Evolutionary conservation across 23 red algal species (phyloP), one percentile per base, ranked within the genome.

Genomic region (Gracilaria caudata): DNA sequence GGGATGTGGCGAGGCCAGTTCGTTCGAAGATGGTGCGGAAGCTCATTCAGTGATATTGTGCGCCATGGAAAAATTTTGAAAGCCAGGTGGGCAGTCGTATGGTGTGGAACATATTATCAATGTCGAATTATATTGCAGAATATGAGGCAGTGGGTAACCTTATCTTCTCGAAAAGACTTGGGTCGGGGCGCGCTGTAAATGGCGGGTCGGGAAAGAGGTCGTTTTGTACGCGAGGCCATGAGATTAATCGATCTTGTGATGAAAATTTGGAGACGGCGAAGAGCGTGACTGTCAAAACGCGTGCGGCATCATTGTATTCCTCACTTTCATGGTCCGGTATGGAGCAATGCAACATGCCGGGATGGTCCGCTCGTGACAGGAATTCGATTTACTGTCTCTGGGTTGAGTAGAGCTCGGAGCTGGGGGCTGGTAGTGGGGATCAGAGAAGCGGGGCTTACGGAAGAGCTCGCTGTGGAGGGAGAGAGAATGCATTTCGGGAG

Each of bases 21-120:
- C 20, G 5, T 29, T 16, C 10, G 21, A n/a, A 73, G 34, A 10
- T 29, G 34, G 28, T 34, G 4, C 33, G 68, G 34, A 4, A n/a
- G 68, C 4, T 73, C 11, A 4, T n/a, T 32, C 7, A 73, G 28
- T 6, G 28, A 9, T 32, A 81, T 51, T 14, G 46, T 25, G 21
- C 17, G 35, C 47, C 47, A 5, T 46, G 78, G 54, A 81, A 81
- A 28, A 81, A 51, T 17, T 16, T 10, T 29, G 55, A 30, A 14
- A 81, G 35, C 1, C 51, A 60, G 0, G 24, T 14, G 21, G 78
- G 51, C 11, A 81, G 54, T n/a, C 26, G 54, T 5, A 63, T 81
- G 1, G 59, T 81, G 78, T 81, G 78, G 39, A 81, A 81, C 46
- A 81, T 81, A 30, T 81, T 63, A 19, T 13, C 78, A 0, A 81